Evolutionary conservation across 1,139 yeast genomes (phyloP).

Genomic region (Protomyces macrosporus): DNA sequence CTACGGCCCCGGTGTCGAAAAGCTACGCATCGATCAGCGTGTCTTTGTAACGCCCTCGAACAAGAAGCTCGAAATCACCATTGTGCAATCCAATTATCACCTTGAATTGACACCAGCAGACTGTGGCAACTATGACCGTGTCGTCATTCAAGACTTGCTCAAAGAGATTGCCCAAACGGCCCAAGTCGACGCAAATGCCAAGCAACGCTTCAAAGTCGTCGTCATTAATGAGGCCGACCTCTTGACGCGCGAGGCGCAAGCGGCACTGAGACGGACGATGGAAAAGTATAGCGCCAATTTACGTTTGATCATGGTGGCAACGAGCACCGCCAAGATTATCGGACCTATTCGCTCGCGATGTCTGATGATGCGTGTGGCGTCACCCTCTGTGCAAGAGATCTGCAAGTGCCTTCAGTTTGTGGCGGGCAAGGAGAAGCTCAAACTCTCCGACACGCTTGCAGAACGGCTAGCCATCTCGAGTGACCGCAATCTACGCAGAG

Average conservation of each 20-base stretch:
- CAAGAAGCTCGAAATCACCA: slow-evolving; percentile 81
- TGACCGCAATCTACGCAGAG: slow-evolving; percentile 69
- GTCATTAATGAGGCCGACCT: slow-evolving; percentile 92
- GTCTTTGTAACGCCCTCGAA: slow-evolving; percentile 66
- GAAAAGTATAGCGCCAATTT: slow-evolving; percentile 89
- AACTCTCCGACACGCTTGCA: slow-evolving; percentile 46
- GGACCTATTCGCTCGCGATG: slow-evolving; percentile 94
- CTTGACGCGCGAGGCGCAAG: slow-evolving; percentile 91
- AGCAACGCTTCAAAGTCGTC: slow-evolving; percentile 72
- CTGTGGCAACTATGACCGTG: slow-evolving; percentile 90
- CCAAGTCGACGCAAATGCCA: slow-evolving; percentile 71
- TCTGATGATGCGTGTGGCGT: slow-evolving; percentile 72
- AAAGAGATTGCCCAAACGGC: slow-evolving; percentile 94
- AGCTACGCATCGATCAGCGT: slow-evolving; percentile 41
- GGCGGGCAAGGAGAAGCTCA: slow-evolving; percentile 53
- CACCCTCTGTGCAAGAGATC: slow-evolving; percentile 64
- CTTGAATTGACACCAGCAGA: slow-evolving; percentile 95
- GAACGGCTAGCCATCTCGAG: slow-evolving; percentile 52
- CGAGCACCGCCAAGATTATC: slow-evolving; percentile 83
- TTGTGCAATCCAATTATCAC: slow-evolving; percentile 83
- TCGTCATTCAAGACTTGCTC: slow-evolving; percentile 86
- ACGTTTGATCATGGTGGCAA: slow-evolving; percentile 76
- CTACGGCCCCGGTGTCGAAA: slow-evolving; percentile 76
- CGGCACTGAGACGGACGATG: slow-evolving; percentile 96
- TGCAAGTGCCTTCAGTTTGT: slow-evolving; percentile 51